Conservation (phyloP, 2,329 filamentous ascomycete genomes). For the Intubia oerlemansii region DNA sequence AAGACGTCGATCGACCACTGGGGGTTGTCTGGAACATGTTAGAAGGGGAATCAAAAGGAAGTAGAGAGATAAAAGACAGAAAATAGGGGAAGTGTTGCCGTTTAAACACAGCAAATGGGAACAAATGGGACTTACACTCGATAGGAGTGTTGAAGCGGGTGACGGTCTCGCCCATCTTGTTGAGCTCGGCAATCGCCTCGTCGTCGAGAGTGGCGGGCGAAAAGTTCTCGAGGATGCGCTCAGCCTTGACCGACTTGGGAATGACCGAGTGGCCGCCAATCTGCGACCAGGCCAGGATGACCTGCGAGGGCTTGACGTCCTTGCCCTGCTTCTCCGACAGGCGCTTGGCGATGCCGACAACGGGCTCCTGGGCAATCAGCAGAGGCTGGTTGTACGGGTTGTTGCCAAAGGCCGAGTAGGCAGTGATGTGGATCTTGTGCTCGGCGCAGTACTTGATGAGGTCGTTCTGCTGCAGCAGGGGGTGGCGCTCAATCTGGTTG, state of each 20-base stretch:
- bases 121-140: too few relatives aligned
- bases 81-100: too few relatives aligned
- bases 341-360: conserved; percentile 2
- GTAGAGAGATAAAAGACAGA: too few relatives aligned
- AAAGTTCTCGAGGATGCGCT: conserved; percentile 20
- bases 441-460: conserved; percentile 34
- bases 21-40: conserved; percentile 9
- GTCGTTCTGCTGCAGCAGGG: conserved; percentile 38
- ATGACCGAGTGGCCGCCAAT: conserved; percentile 65
- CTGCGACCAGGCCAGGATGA: conserved; percentile 70
- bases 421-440: conserved; percentile 33
- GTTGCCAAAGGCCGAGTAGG: conserved; percentile 39
- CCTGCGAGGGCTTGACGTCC: conserved; percentile 40
- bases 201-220: background rate
- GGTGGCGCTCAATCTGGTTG: conserved; percentile 46
- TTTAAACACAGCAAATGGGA: too few relatives aligned
- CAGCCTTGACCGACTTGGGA: conserved; percentile 38
- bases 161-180: background rate
- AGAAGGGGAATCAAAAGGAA: too few relatives aligned
- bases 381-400: conserved; percentile 5
- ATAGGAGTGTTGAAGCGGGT: background rate
- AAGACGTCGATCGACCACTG: conserved; percentile 25
- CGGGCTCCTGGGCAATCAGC: conserved; percentile 1
- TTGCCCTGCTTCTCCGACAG: too few relatives aligned
- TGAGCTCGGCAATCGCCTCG: background rate